Percentiles rank a stretch among this genome's conserved stretches.
These are phyloP conservation scores for Fusarium stilboides DNA, from an alignment of 2,329 filamentous ascomycete genomes.

Conservation along the genomic window DNA sequence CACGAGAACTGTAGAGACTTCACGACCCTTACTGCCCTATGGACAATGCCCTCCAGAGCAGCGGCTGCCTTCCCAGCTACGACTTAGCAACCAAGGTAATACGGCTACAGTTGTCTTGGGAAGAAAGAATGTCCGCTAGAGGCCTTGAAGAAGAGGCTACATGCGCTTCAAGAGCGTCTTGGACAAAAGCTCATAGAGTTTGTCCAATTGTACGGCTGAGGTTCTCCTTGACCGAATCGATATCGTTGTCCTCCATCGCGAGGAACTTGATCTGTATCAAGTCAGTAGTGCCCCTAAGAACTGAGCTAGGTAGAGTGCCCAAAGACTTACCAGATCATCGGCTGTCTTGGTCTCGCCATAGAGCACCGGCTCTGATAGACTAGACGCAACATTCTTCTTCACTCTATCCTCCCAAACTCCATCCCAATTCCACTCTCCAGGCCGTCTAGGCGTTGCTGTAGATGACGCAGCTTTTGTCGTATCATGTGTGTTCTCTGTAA, in stretches of 20 bases:
- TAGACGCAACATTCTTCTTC: constrained; percentile 81
- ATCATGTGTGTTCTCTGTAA: constrained; percentile 31
- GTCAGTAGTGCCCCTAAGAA: constrained; percentile 28
- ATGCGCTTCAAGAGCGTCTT: background rate
- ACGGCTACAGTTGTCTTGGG: background rate
- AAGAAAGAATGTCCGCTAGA: background rate
- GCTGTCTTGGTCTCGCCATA: constrained; percentile 75
- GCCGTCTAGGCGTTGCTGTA: constrained; percentile 53
- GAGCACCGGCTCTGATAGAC: constrained; percentile 83
- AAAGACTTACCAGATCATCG: constrained; percentile 79
- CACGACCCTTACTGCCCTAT: background rate
- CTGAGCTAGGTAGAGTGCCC: background rate
- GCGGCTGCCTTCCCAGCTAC: background rate
- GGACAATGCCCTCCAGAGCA: constrained; percentile 2
- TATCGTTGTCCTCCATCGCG: constrained; percentile 71
- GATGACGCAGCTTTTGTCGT: constrained; percentile 20
- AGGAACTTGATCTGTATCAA: constrained; percentile 74
- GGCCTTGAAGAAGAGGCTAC: background rate
- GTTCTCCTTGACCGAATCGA: constrained; percentile 72
- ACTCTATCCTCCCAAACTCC: constrained; percentile 96
- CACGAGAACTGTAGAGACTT: background rate
- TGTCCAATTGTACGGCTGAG: constrained; percentile 66
- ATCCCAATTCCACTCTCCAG: constrained; percentile 97
- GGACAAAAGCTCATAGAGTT: constrained; percentile 39
- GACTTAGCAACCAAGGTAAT: background rate